These are phyloP conservation scores for Dioscorea alata DNA, from an alignment of 106 monocot species.

Conservation along the genomic window DNA sequence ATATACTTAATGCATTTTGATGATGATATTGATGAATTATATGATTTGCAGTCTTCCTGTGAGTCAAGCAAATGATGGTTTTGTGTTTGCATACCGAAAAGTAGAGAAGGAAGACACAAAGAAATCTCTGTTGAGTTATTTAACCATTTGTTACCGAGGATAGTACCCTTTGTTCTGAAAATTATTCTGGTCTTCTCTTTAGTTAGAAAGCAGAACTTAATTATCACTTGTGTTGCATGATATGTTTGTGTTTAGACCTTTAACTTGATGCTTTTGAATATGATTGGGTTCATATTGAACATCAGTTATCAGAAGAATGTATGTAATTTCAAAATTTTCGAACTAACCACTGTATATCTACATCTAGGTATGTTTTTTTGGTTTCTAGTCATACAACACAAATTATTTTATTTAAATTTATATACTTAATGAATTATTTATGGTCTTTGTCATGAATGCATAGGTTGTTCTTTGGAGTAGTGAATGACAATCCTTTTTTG, in stretches of 20 bases:
- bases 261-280: not conserved
- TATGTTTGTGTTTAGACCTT: not conserved
- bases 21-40: not conserved
- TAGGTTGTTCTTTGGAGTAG: too few relatives aligned
- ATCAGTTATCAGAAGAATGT: not conserved
- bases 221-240: not conserved
- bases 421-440: too few relatives aligned
- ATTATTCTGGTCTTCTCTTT: not conserved
- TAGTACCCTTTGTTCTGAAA: slow-evolving; percentile 18
- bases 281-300: not conserved
- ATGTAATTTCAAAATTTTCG: not conserved
- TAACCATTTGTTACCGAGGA: slow-evolving; percentile 20
- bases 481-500: too few relatives aligned
- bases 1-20: not conserved
- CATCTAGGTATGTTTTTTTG: too few relatives aligned
- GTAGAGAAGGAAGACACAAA: slow-evolving; percentile 26
- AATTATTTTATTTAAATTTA: too few relatives aligned
- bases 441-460: too few relatives aligned
- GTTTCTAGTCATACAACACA: too few relatives aligned
- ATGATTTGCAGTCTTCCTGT: slow-evolving; percentile 38
- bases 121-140: slow-evolving; percentile 31
- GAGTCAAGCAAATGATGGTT: slow-evolving; percentile 23
- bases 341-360: not conserved
- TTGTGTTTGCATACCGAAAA: slow-evolving; percentile 27
- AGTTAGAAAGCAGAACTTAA: not conserved